A percentile compares a stretch with the other conserved stretches of the same genome.
These are phyloP conservation scores for Apiosordaria backusii DNA, from an alignment of 495 filamentous ascomycete species.

Conservation along the genomic window DNA sequence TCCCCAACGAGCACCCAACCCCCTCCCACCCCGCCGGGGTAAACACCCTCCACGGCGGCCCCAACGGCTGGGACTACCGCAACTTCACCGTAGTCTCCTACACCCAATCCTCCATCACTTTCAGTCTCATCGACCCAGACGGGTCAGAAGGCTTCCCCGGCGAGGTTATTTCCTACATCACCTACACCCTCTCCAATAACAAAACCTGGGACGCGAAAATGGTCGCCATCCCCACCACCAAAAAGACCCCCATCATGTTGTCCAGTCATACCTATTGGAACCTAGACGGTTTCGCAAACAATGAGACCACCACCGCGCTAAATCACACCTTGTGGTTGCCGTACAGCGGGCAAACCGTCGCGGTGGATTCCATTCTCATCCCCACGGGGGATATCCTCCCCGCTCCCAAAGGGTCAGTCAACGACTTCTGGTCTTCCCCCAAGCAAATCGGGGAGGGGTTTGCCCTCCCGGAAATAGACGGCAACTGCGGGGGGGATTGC, in stretches of 20 bases:
- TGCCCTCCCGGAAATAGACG: conserved; percentile 48
- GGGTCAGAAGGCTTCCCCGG: conserved; percentile 76
- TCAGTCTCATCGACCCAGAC: conserved; percentile 68
- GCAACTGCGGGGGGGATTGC: conserved; percentile 68
- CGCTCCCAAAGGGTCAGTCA: conserved; percentile 55
- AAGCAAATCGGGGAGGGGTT: conserved; percentile 74
- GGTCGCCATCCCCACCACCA: conserved; percentile 51
- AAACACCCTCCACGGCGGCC: conserved; percentile 80
- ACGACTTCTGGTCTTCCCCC: conserved; percentile 71
- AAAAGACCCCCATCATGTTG: conserved; percentile 66
- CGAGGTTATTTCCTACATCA: conserved; percentile 72
- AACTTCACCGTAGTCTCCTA: conserved; percentile 75
- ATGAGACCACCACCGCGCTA: conserved; percentile 58
- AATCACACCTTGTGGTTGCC: conserved; percentile 73
- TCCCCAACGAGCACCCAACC: conserved; percentile 66
- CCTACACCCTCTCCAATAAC: conserved; percentile 54
- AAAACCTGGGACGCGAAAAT: conserved; percentile 55
- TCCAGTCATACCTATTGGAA: conserved; percentile 78
- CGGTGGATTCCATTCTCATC: conserved; percentile 70
- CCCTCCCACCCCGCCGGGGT: conserved; percentile 44
- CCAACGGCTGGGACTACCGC: conserved; percentile 73
- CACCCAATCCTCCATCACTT: conserved; percentile 67
- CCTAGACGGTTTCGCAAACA: conserved; percentile 70
- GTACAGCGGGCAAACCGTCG: conserved; percentile 64
- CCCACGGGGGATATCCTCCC: conserved; percentile 72